Percentiles rank a stretch among this genome's conserved stretches.
phyloP scores from a whole-genome alignment of 306 rosid genomes.

The Ammopiptanthus mongolicus region DNA sequence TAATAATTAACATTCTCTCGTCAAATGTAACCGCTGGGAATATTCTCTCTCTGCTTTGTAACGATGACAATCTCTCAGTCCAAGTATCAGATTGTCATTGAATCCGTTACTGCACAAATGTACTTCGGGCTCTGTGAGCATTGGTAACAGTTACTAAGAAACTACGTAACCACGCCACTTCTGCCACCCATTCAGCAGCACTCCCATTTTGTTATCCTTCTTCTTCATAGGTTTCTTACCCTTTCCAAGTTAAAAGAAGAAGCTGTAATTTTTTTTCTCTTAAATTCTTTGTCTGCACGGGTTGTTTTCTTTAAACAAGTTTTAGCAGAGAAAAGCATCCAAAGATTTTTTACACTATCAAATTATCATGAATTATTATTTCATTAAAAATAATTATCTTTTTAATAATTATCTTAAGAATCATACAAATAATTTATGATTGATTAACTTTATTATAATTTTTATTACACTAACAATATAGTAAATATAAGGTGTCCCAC shows the following conservation, averaged over 20 bases:
- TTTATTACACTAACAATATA: too few relatives aligned
- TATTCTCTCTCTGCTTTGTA: background rate
- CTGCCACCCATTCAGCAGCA: background rate
- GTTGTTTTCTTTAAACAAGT: background rate
- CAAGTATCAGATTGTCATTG: background rate
- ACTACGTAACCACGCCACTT: background rate
- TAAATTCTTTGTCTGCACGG: background rate
- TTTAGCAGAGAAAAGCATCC: background rate
- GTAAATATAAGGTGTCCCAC: too few relatives aligned
- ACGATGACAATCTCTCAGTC: background rate
- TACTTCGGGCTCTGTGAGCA: background rate
- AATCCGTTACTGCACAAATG: background rate
- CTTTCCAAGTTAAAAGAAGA: background rate
- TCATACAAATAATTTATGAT: too few relatives aligned
- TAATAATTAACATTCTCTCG: background rate
- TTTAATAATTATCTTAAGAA: too few relatives aligned
- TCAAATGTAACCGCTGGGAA: background rate
- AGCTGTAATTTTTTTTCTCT: background rate
- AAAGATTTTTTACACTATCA: too few relatives aligned
- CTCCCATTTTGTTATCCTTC: background rate
- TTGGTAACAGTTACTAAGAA: background rate
- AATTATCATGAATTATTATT: too few relatives aligned
- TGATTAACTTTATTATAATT: too few relatives aligned
- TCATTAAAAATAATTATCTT: too few relatives aligned
- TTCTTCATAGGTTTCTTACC: background rate